Conservation (phyloP, 805 yeast species). For the Hanseniaspora vineae region DNA sequence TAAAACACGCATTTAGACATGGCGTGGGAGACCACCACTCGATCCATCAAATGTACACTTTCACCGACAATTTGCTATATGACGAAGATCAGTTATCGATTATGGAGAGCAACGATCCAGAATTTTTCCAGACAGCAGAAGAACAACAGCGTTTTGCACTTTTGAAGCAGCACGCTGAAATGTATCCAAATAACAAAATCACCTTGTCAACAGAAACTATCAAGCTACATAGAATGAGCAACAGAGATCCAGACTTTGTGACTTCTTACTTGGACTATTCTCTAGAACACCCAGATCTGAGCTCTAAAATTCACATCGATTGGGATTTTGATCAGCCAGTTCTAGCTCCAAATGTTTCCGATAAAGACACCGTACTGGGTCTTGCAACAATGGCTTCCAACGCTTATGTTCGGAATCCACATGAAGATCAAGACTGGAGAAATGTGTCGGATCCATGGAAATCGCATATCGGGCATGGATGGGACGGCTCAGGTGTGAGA, state of each 20-base stretch:
- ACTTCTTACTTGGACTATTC: conserved; percentile 56
- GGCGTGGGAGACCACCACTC: conserved; percentile 10
- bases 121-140: neutral
- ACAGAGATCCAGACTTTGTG: conserved; percentile 46
- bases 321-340: conserved; percentile 48
- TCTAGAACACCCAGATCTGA: conserved; percentile 21
- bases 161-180: neutral
- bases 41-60: conserved; percentile 12
- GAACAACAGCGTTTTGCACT: neutral
- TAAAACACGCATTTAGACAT: conserved; percentile 15
- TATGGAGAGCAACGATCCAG: conserved; percentile 3
- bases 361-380: conserved; percentile 56
- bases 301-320: conserved; percentile 33
- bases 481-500: conserved; percentile 75
- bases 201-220: conserved; percentile 15
- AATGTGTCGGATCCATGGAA: conserved; percentile 56
- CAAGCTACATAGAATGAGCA: conserved; percentile 26
- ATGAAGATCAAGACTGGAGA: conserved; percentile 66
- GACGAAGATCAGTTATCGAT: conserved; percentile 10
- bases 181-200: conserved; percentile 1
- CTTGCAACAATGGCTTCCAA: conserved; percentile 81
- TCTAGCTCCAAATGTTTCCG: conserved; percentile 61
- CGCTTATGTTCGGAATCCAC: conserved; percentile 75
- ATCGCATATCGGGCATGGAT: conserved; percentile 57
- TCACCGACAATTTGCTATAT: conserved; percentile 9